Evolutionary conservation across 108 stramenopile genomes (phyloP).

Genomic region (Cyclotella atomus): DNA sequence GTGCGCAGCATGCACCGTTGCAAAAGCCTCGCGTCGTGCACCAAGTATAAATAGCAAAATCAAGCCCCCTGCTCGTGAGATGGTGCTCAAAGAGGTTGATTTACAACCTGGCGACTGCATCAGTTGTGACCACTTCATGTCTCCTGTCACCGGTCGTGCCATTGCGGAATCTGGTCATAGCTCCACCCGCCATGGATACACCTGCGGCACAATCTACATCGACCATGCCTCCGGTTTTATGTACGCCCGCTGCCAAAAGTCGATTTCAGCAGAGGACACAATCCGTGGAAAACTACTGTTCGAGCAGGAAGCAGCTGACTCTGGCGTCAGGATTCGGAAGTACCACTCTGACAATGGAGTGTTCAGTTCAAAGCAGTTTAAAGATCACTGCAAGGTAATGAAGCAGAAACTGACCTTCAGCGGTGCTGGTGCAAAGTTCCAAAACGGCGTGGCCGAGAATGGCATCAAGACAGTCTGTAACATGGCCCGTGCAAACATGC

Average conservation of each 20-base stretch:
- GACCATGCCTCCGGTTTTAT: conserved; percentile 48
- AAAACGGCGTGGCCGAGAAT: conserved; percentile 49
- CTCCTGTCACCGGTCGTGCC: conserved; percentile 38
- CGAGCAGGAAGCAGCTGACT: conserved; percentile 20
- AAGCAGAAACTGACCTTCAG: conserved; percentile 33
- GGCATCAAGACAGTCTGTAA: conserved; percentile 41
- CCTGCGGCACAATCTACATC: conserved; percentile 14
- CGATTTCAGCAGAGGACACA: conserved; percentile 44
- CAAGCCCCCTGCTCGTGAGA: background rate
- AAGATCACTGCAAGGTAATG: background rate
- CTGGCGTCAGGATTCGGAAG: conserved; percentile 32
- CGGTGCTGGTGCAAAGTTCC: conserved; percentile 15
- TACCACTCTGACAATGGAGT: conserved; percentile 48
- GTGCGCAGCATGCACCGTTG: background rate
- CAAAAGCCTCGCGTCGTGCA: conserved; percentile 4
- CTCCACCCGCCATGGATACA: background rate
- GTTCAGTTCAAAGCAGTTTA: conserved; percentile 29
- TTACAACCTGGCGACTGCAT: conserved; percentile 44
- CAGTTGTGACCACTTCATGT: conserved; percentile 45
- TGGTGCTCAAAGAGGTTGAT: background rate
- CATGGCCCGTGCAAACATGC: conserved; percentile 48
- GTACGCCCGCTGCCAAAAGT: conserved; percentile 48
- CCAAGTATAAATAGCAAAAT: background rate
- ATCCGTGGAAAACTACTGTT: conserved; percentile 31
- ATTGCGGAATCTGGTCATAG: conserved; percentile 39